Evolutionary conservation across 371 early-diverging fungal genomes (phyloP), one percentile per base, ranked within the genome.

Genomic region (Saksenaea vasiformis): DNA sequence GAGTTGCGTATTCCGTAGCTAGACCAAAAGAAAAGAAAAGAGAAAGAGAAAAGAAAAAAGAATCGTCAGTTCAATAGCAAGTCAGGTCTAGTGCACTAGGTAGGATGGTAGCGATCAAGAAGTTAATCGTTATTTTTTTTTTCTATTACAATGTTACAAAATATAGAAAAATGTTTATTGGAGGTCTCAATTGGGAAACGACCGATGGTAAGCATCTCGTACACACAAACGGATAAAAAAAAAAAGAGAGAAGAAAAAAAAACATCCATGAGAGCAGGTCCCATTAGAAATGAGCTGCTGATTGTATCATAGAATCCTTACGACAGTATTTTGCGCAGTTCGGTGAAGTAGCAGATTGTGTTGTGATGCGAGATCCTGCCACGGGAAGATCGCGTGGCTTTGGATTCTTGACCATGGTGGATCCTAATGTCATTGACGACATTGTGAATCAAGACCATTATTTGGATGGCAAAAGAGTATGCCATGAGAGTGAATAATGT

Each of bases 161-260:
- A n/a, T 63, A 68, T 82, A 89, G 93, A 69, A 94, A 96, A 84
- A 82, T 96, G 81, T 96, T 94, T 83, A 88, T 95, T 68, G 96
- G 96, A 64, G 95, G 95, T 56, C 85, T 96, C 62, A 92, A 92
- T 82, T 97, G 95, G 95, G 90, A 88, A 70, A 94, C 95, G 28
- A 92, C 90, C 58, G 93, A 93, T 81, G 87, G 89, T 88, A 88
- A 86, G 84, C 62, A n/a, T 54, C 39, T 61, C 11, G 35, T 15
- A 36, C 15, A 39, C n/a, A 57, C n/a, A 47, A 28, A 39, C 22
- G 58, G 26, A 64, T 31, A 37, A 36, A 22, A 15, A 58, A 36
- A 56, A 36, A 56, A n/a, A n/a, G n/a, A n/a, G n/a, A n/a, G n/a
- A n/a, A n/a, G n/a, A n/a, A n/a, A n/a, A n/a, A 56, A 64, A 64